Evolutionary conservation across 139 green algal genomes (phyloP), one percentile per base, ranked within the genome.

Genomic region (Chlamydomonas schloesseri): DNA sequence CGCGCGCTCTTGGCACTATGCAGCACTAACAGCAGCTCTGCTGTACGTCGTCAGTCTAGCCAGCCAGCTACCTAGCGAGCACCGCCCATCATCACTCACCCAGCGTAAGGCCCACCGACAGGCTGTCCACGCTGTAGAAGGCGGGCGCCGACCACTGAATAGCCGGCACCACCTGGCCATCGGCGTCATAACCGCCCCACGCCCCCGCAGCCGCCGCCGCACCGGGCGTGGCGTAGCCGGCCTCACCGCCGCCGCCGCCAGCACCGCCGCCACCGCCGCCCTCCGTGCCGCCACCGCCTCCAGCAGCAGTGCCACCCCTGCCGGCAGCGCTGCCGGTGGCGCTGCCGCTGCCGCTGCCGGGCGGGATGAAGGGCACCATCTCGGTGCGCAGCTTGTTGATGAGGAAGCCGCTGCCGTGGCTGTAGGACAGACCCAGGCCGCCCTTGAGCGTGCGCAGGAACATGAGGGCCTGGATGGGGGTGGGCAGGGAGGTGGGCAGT

Each of bases 381-480:
- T 83, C 60, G 36, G 55, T 72, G 58, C 47, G 6, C 28, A 84
- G n/a, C 47, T 68, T 75, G 78, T 84, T 84, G 29, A 84, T 84
- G 6, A 84, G 65, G 78, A 84, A 84, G 29, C 78, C 78, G 46
- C 58, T 76, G 64, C 78, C 78, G 46, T 84, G 78, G 37, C 78
- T 84, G 78, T 84, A 84, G 65, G 78, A 84, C 78, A 84, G 31
- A 18, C 78, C 78, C 78, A 84, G 78, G 46, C 78, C 78, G 64
- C 58, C 78, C 65, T 84, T 84, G 11, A 65, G 75, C 36, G 78
- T 84, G 15, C 46, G 46, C 78, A 84, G 67, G 65, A 84, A 84
- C 78, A 84, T 84, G 78, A 84, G 71, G 21, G 78, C 78, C 78
- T 84, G 65, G 23, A 31, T 23, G 55, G 55, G 60, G 60, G 60